Percentiles rank a stretch among this genome's conserved stretches.
These are phyloP conservation scores for Tetraselmis chui DNA, from an alignment of 139 green algal genomes.

Conservation along the genomic window DNA sequence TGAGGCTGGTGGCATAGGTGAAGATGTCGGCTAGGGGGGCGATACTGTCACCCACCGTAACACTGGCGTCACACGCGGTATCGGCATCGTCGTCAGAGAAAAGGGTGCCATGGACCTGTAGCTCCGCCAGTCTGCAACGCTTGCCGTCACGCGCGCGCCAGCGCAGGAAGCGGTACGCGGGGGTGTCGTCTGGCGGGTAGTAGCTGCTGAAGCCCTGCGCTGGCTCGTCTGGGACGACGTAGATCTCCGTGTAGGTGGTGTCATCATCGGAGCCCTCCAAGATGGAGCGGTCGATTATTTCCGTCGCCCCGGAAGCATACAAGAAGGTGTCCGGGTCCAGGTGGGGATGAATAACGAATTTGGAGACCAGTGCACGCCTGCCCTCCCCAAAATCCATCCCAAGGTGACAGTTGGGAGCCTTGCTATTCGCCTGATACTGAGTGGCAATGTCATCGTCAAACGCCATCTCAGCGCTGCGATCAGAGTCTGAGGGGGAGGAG, in stretches of 20 bases:
- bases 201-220: not conserved
- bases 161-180: not conserved
- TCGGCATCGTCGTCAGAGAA: not conserved
- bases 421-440: not conserved
- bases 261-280: not conserved
- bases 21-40: conserved; percentile 5
- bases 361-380: not conserved
- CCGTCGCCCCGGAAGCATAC: not conserved
- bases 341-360: not conserved
- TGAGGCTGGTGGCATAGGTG: conserved; percentile 25
- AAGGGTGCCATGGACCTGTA: not conserved
- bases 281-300: not conserved
- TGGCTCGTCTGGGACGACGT: not conserved
- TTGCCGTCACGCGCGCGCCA: not conserved
- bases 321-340: not conserved
- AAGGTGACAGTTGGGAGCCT: not conserved
- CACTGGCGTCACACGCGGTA: not conserved
- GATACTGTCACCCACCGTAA: not conserved
- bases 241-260: not conserved
- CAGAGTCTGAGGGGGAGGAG: not conserved
- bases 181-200: not conserved
- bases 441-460: not conserved
- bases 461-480: not conserved
- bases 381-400: not conserved
- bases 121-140: not conserved